A percentile compares a stretch with the other conserved stretches of the same genome.
phyloP scores from a whole-genome alignment of 352 stramenopile species.

The Globisporangium spinosum region DNA sequence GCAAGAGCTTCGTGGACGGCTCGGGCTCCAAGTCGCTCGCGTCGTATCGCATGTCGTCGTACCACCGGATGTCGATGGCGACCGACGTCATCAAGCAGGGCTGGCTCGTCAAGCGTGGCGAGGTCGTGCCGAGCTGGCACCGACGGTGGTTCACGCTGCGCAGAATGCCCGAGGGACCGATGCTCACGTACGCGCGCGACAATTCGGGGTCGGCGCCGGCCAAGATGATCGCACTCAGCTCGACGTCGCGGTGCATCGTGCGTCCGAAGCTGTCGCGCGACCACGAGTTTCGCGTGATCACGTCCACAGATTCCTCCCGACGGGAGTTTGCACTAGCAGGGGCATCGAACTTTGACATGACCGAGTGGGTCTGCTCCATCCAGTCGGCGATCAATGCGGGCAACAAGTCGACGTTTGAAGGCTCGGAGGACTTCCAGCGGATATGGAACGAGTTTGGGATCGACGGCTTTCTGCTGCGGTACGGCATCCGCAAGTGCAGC shows the following conservation, averaged over 20 bases:
- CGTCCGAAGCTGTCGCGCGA: conserved; percentile 55
- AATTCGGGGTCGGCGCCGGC: conserved; percentile 37
- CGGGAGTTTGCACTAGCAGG: conserved; percentile 64
- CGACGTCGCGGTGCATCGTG: conserved; percentile 67
- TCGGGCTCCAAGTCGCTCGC: conserved; percentile 57
- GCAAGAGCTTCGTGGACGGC: conserved; percentile 52
- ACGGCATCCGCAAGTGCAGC: conserved; percentile 80
- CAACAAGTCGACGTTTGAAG: conserved; percentile 75
- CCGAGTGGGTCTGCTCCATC: conserved; percentile 77
- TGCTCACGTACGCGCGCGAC: conserved; percentile 78
- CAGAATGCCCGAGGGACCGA: conserved; percentile 67
- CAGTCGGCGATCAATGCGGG: conserved; percentile 79
- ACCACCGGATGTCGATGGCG: conserved; percentile 45
- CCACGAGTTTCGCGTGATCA: conserved; percentile 75
- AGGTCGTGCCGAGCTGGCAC: conserved; percentile 74
- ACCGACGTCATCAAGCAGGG: conserved; percentile 55
- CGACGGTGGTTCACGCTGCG: conserved; percentile 81
- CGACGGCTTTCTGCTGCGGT: conserved; percentile 76
- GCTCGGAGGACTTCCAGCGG: conserved; percentile 52
- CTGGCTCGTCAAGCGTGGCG: conserved; percentile 76
- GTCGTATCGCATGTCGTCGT: conserved; percentile 66
- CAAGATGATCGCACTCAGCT: conserved; percentile 76
- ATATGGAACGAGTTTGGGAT: conserved; percentile 82
- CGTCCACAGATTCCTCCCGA: conserved; percentile 62
- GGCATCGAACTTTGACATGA: conserved; percentile 75